These are phyloP conservation scores for Brettanomyces sp. DNA, from an alignment of 805 yeast genomes.

Conservation along the genomic window DNA sequence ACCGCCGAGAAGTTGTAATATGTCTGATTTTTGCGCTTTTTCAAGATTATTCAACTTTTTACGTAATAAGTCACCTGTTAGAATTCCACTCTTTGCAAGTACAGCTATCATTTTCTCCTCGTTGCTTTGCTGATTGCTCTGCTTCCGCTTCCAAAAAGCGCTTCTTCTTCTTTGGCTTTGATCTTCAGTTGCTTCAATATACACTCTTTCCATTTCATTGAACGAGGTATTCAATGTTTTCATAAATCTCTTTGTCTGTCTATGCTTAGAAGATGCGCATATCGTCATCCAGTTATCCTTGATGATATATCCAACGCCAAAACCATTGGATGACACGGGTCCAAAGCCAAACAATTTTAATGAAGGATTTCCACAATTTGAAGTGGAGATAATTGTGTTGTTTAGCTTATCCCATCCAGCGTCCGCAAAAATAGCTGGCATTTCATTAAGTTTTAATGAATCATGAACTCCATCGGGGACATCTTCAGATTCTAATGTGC, in stretches of 20 bases:
- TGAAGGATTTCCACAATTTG: conserved; percentile 90
- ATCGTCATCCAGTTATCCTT: conserved; percentile 71
- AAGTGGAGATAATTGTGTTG: conserved; percentile 70
- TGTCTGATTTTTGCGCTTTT: conserved; percentile 18
- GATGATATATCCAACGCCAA: conserved; percentile 87
- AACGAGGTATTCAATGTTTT: conserved; percentile 58
- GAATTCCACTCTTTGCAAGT: conserved; percentile 4
- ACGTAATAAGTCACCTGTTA: conserved; percentile 12
- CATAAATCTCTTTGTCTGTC: conserved; percentile 75
- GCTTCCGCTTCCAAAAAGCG: conserved; percentile 1
- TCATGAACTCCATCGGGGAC: conserved; percentile 16
- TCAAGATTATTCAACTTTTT: conserved; percentile 11
- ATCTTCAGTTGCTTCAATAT: conserved; percentile 23
- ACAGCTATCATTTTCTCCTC: not conserved
- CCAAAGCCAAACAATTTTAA: conserved; percentile 84
- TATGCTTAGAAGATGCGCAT: conserved; percentile 78
- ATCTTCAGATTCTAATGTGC: conserved; percentile 22
- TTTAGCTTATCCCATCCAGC: conserved; percentile 82
- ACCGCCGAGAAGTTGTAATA: conserved; percentile 54
- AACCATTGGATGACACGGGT: conserved; percentile 83
- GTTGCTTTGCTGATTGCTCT: conserved; percentile 1
- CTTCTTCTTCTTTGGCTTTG: conserved; percentile 4
- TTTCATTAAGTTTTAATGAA: conserved; percentile 22
- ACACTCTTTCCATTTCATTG: conserved; percentile 46
- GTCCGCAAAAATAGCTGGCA: conserved; percentile 77